phyloP scores from a whole-genome alignment of 176 grass and related monocot species.

The Avena insularis region DNA sequence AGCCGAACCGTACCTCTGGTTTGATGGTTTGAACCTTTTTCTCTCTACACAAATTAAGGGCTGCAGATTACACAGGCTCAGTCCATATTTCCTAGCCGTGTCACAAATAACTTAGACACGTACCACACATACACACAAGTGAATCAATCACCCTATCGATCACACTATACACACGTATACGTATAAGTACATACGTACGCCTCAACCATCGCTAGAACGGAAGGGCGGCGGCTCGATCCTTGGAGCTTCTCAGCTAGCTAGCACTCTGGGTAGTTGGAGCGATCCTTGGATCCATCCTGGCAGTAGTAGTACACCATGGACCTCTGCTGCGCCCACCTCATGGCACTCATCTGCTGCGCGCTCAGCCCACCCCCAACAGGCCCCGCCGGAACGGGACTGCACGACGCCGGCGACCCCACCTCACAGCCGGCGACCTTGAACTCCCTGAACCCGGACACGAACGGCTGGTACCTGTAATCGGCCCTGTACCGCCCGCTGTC shows the following conservation, averaged over 20 bases:
- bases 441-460: constrained; percentile 42
- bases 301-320: constrained; percentile 60
- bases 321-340: no score
- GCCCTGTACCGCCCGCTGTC: constrained; percentile 67
- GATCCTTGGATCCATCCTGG: constrained; percentile 63
- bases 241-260: not conserved
- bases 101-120: no score
- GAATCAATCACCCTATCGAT: not conserved
- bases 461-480: constrained; percentile 80
- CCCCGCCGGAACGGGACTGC: constrained; percentile 54
- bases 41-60: no score
- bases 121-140: not conserved
- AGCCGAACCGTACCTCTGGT: no score
- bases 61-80: no score
- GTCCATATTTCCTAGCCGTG: no score
- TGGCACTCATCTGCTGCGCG: constrained; percentile 44
- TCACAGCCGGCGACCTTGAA: constrained; percentile 68
- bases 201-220: not conserved
- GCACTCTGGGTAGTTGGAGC: constrained; percentile 69
- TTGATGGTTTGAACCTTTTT: no score
- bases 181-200: not conserved
- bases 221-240: not conserved
- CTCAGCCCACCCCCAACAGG: constrained; percentile 31
- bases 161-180: not conserved
- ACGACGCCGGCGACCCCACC: constrained; percentile 16